phyloP scores from a whole-genome alignment of 2,329 filamentous ascomycete genomes.

The Mollisiaceae sp. region DNA sequence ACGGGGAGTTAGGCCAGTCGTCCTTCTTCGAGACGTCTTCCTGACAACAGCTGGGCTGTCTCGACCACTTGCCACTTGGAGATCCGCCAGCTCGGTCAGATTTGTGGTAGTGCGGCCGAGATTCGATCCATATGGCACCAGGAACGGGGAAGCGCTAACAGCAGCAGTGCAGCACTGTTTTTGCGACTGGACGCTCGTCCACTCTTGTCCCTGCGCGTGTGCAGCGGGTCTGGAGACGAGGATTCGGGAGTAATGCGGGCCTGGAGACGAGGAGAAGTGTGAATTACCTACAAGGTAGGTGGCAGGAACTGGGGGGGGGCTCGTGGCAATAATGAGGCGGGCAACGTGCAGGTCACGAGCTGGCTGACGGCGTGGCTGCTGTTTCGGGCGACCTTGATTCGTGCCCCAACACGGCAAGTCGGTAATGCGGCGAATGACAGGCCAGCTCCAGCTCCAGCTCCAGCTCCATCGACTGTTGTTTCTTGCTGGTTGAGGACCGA shows the following conservation, averaged over 20 bases:
- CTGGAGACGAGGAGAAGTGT: slow-evolving; percentile 14
- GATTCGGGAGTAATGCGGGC: slow-evolving; percentile 11
- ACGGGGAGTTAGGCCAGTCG: slow-evolving; percentile 5
- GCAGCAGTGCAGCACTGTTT: not conserved
- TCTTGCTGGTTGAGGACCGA: no score
- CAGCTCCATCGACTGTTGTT: no score
- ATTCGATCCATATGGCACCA: not conserved
- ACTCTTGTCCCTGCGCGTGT: slow-evolving; percentile 9
- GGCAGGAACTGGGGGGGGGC: not conserved
- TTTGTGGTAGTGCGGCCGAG: slow-evolving; percentile 18
- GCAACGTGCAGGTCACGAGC: no score
- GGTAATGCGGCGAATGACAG: no score
- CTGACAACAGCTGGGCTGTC: not conserved
- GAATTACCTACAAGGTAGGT: not conserved
- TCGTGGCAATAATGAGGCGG: no score
- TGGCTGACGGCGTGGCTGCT: no score
- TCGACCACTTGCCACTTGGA: not conserved
- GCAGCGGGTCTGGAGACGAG: not conserved
- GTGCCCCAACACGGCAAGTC: no score
- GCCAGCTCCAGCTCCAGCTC: no score
- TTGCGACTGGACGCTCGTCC: not conserved
- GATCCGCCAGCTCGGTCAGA: slow-evolving; percentile 24
- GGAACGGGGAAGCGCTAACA: not conserved
- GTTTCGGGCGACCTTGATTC: no score
- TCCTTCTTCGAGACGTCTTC: no score